Evolutionary conservation across 1,139 yeast species (phyloP).

Genomic region (Geotrichum fermentans): DNA sequence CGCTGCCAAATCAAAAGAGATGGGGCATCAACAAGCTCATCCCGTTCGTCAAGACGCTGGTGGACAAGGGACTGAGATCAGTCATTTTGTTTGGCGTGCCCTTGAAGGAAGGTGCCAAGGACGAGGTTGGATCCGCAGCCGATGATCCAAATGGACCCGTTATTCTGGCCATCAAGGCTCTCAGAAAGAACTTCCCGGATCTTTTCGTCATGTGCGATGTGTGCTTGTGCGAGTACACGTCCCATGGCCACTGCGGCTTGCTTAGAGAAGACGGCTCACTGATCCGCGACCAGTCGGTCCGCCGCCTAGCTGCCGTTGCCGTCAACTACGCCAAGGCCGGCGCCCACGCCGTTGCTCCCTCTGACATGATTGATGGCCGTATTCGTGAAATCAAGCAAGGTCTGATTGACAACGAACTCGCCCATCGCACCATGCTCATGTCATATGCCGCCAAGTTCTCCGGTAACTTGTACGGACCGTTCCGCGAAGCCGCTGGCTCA

Average conservation of each 20-base stretch:
- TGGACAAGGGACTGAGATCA: constrained; percentile 74
- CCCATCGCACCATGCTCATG: constrained; percentile 85
- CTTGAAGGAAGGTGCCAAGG: constrained; percentile 67
- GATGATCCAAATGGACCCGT: constrained; percentile 98
- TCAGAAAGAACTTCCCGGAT: constrained; percentile 65
- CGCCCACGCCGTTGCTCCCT: constrained; percentile 93
- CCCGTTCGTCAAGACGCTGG: constrained; percentile 64
- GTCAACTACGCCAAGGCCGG: constrained; percentile 95
- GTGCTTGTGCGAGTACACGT: constrained; percentile 92
- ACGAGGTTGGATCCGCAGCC: constrained; percentile 79
- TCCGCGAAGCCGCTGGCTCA: constrained; percentile 95
- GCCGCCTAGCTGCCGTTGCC: constrained; percentile 89
- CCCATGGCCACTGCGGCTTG: constrained; percentile 96
- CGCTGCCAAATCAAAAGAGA: constrained; percentile 84
- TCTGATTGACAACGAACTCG: constrained; percentile 73
- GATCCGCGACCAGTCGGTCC: constrained; percentile 68
- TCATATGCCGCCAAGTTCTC: constrained; percentile 92
- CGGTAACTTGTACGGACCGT: constrained; percentile 92
- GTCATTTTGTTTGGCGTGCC: constrained; percentile 94
- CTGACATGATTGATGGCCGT: constrained; percentile 97
- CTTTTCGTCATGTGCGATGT: constrained; percentile 90
- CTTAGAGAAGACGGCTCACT: constrained; percentile 80
- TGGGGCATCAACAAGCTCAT: constrained; percentile 77
- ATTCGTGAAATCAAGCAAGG: constrained; percentile 83
- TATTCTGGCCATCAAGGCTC: constrained; percentile 64